Evolutionary conservation across 139 green algal genomes (phyloP).

Genomic region (Medakamo hakoo): DNA sequence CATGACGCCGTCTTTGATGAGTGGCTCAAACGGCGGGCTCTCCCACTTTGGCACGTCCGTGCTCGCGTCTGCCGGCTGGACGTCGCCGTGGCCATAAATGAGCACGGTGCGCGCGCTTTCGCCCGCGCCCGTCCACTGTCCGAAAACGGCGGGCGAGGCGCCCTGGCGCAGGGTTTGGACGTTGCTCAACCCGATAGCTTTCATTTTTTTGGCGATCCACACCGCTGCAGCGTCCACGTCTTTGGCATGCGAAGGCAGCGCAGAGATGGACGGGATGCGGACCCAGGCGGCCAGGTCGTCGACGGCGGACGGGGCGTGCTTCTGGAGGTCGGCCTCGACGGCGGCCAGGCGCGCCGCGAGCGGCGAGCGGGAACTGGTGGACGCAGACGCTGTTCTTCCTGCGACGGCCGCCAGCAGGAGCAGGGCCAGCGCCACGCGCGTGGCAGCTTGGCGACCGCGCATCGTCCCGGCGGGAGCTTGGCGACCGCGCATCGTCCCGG

Average conservation of each 20-base stretch:
- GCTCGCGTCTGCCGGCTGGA: slow-evolving; percentile 33
- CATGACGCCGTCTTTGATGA: slow-evolving; percentile 20
- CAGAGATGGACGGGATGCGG: slow-evolving; percentile 26
- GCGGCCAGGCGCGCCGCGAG: background rate
- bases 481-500: too few relatives aligned
- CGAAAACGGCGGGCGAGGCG: slow-evolving; percentile 48
- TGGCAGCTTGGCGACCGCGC: too few relatives aligned
- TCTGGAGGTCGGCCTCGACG: background rate
- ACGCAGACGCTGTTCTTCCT: background rate
- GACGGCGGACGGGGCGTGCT: background rate
- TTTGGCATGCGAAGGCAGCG: slow-evolving; percentile 11
- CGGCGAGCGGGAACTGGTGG: background rate
- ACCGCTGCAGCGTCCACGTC: slow-evolving; percentile 18
- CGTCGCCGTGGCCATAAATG: slow-evolving; percentile 65
- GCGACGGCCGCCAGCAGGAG: too few relatives aligned
- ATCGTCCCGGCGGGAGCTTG: too few relatives aligned
- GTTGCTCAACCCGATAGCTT: slow-evolving; percentile 4
- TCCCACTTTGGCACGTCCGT: slow-evolving; percentile 26
- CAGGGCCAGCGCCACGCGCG: too few relatives aligned
- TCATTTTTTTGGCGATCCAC: slow-evolving; percentile 13
- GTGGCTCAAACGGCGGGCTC: slow-evolving; percentile 26
- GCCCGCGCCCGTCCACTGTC: slow-evolving; percentile 24
- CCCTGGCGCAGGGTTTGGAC: slow-evolving; percentile 24
- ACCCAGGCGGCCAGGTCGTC: slow-evolving; percentile 19
- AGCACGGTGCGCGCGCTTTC: slow-evolving; percentile 31